phyloP scores from a whole-genome alignment of 495 filamentous ascomycete genomes.

The Sabuloglossum arenarium region DNA sequence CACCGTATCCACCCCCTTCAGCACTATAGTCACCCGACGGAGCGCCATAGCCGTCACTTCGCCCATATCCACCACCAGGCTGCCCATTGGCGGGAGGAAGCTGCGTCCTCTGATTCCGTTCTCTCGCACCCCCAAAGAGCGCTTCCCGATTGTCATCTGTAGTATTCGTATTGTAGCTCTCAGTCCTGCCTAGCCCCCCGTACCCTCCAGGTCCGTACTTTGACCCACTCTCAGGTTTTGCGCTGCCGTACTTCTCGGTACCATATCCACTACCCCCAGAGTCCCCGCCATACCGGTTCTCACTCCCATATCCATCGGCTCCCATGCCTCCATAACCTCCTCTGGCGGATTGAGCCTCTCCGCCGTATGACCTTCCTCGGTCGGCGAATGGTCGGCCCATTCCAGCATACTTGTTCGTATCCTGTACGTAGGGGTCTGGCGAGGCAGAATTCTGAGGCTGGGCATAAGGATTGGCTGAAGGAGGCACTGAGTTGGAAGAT shows the following conservation, averaged over 20 bases:
- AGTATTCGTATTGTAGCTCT: conserved; percentile 29
- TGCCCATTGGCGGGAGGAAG: conserved; percentile 12
- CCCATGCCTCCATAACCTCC: conserved; percentile 6
- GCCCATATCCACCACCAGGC: conserved; percentile 18
- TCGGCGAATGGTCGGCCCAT: background rate
- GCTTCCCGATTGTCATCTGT: conserved; percentile 36
- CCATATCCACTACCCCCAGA: conserved; percentile 35
- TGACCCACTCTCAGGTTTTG: conserved; percentile 10
- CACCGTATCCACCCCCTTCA: conserved; percentile 26
- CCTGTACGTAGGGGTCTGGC: conserved; percentile 5
- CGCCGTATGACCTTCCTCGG: conserved; percentile 14
- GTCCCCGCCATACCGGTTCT: conserved; percentile 21
- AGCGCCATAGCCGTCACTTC: conserved; percentile 22
- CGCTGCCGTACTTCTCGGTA: conserved; percentile 33
- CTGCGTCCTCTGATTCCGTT: conserved; percentile 27
- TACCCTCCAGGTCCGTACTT: conserved; percentile 47
- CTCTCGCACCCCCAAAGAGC: conserved; percentile 41
- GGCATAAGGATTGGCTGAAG: conserved; percentile 34
- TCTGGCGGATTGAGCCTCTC: conserved; percentile 12
- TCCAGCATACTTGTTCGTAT: background rate
- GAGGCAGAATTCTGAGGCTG: conserved; percentile 30
- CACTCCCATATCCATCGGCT: conserved; percentile 29
- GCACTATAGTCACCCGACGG: conserved; percentile 11
- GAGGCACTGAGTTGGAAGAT: background rate
- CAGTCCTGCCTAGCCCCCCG: conserved; percentile 38